These are phyloP conservation scores for Athelia psychrophila DNA, from an alignment of 1,284 basidiomycete species.

Conservation along the genomic window DNA sequence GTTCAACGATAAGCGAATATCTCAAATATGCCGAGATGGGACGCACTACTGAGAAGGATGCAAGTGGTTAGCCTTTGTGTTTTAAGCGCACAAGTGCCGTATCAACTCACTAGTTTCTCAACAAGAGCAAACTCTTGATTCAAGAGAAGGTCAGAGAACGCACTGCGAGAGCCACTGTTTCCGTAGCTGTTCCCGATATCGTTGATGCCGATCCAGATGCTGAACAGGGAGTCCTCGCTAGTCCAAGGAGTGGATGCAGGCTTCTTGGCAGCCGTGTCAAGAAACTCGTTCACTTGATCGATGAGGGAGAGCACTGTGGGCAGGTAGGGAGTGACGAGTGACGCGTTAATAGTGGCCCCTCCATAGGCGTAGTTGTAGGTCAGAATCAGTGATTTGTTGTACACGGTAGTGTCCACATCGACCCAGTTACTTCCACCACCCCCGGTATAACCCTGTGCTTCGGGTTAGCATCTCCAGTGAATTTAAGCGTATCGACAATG, in stretches of 20 bases:
- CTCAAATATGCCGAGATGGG: too few relatives aligned
- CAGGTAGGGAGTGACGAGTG: slow-evolving; percentile 46
- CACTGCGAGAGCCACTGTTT: not conserved
- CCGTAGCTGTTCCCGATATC: slow-evolving; percentile 59
- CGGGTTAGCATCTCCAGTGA: too few relatives aligned
- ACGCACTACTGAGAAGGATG: too few relatives aligned
- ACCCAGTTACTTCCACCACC: slow-evolving; percentile 60
- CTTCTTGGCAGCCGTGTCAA: slow-evolving; percentile 35
- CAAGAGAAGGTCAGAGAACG: slow-evolving; percentile 45
- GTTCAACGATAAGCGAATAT: too few relatives aligned
- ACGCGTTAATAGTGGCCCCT: slow-evolving; percentile 55
- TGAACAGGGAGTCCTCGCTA: slow-evolving; percentile 48
- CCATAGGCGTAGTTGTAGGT: slow-evolving; percentile 63
- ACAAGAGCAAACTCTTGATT: slow-evolving; percentile 52
- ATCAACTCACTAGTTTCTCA: slow-evolving; percentile 45
- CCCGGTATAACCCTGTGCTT: too few relatives aligned
- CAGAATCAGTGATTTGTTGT: slow-evolving; percentile 49
- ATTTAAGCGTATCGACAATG: too few relatives aligned
- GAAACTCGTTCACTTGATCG: slow-evolving; percentile 55
- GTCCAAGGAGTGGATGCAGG: too few relatives aligned
- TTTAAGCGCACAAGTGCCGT: too few relatives aligned
- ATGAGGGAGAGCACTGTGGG: slow-evolving; percentile 48
- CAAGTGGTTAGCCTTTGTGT: too few relatives aligned
- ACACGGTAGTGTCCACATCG: slow-evolving; percentile 43
- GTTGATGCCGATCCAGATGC: slow-evolving; percentile 61